Conservation (phyloP, 176 grass and related monocot genomes). For the Leersia perrieri region DNA sequence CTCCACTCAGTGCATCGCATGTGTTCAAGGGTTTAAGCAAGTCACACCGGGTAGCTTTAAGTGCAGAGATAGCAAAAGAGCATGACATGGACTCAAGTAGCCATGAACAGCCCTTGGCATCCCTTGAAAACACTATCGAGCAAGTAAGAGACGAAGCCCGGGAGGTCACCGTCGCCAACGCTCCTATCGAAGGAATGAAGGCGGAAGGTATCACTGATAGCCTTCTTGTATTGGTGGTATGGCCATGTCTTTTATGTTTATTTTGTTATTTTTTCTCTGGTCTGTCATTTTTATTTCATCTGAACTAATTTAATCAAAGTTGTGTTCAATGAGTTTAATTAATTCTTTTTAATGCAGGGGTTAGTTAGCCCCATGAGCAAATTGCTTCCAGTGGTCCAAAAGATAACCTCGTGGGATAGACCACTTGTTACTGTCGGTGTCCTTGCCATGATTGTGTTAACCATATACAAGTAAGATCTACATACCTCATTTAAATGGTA, state of each 20-base stretch:
- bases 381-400: slow-evolving; percentile 44
- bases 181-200: slow-evolving; percentile 57
- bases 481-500: not conserved
- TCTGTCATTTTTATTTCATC: not conserved
- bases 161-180: slow-evolving; percentile 63
- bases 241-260: slow-evolving; percentile 1
- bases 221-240: slow-evolving; percentile 73
- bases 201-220: slow-evolving; percentile 80
- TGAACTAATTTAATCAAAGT: not conserved
- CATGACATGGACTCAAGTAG: slow-evolving; percentile 34
- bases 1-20: slow-evolving; percentile 55
- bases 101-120: slow-evolving; percentile 36
- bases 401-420: slow-evolving; percentile 58
- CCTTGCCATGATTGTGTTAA: slow-evolving; percentile 38
- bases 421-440: slow-evolving; percentile 33
- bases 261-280: not conserved
- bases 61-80: slow-evolving; percentile 39
- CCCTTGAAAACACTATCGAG: slow-evolving; percentile 57
- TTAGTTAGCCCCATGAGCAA: slow-evolving; percentile 57
- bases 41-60: slow-evolving; percentile 20
- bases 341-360: slow-evolving; percentile 37
- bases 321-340: not conserved
- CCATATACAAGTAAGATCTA: slow-evolving; percentile 73
- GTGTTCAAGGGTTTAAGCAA: slow-evolving; percentile 69
- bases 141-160: slow-evolving; percentile 73